Percentiles rank a stretch among this genome's conserved stretches.
phyloP scores from a whole-genome alignment of 140 eudicot species.

The Ambrosia hybrid region DNA sequence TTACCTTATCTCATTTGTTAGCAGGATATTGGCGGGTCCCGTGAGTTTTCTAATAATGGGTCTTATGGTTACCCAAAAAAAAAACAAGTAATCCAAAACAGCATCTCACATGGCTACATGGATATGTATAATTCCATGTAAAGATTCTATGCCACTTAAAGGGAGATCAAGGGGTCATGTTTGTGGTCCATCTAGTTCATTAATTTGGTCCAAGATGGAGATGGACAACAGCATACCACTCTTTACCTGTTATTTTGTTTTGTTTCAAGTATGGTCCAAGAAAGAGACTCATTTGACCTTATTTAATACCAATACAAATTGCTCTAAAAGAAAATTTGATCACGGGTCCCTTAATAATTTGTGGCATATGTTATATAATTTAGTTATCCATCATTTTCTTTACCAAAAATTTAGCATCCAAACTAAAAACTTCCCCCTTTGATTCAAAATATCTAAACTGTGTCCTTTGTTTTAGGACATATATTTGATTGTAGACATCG shows the following conservation, averaged over 20 bases:
- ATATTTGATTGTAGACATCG: constrained; percentile 9
- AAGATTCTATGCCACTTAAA: constrained; percentile 14
- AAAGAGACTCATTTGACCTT: constrained; percentile 37
- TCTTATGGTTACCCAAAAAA: not conserved
- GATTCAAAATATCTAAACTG: constrained; percentile 2
- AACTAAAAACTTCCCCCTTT: constrained; percentile 1
- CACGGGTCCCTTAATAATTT: constrained; percentile 28
- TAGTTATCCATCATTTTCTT: constrained; percentile 20
- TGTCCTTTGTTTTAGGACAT: constrained; percentile 5
- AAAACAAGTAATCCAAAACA: not conserved
- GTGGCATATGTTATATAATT: constrained; percentile 17
- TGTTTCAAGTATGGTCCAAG: constrained; percentile 26
- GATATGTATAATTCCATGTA: constrained; percentile 2
- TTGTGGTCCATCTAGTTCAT: constrained; percentile 26
- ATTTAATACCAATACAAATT: constrained; percentile 4
- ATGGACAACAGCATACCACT: constrained; percentile 9
- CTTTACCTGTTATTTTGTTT: constrained; percentile 40
- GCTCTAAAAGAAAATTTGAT: constrained; percentile 28
- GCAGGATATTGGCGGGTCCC: not conserved
- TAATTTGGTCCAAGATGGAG: constrained; percentile 24
- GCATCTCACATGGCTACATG: constrained; percentile 10
- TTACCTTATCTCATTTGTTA: not conserved
- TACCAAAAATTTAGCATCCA: constrained; percentile 18
- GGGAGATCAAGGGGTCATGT: constrained; percentile 16
- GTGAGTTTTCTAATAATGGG: not conserved